Evolutionary conservation across 2,329 filamentous ascomycete species (phyloP).

Genomic region (Botrytis fabae): DNA sequence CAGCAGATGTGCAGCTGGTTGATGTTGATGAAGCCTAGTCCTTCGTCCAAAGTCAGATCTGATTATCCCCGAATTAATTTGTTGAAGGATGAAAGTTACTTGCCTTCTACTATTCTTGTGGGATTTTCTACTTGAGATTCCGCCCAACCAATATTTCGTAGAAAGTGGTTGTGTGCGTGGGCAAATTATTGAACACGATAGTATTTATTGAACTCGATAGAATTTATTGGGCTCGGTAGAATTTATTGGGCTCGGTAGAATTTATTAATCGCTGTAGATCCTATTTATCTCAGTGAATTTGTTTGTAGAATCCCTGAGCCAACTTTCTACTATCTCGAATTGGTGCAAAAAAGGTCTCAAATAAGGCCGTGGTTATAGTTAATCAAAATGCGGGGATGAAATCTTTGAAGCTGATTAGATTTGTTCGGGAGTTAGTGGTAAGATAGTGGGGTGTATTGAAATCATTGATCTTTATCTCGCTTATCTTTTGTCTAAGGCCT

Average conservation of each 20-base stretch:
- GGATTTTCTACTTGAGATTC: not conserved
- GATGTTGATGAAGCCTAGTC: not conserved
- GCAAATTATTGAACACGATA: not conserved
- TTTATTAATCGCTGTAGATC: not conserved
- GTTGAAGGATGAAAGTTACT: not conserved
- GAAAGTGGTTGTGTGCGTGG: not conserved
- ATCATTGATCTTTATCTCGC: not conserved
- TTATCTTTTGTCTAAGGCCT: not conserved
- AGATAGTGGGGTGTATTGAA: not conserved
- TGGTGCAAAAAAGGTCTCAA: not conserved
- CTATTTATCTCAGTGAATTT: not conserved
- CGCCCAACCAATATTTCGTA: not conserved
- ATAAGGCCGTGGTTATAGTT: not conserved
- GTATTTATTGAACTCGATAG: not conserved
- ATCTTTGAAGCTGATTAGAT: not conserved
- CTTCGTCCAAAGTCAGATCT: not conserved
- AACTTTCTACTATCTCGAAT: not conserved
- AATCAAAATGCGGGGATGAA: not conserved
- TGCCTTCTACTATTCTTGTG: not conserved
- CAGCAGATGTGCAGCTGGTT: not conserved
- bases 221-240: not conserved
- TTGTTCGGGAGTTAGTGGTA: not conserved
- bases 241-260: accelerated
- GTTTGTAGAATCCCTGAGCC: too few relatives aligned
- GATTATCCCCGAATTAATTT: not conserved